phyloP scores from a whole-genome alignment of 148 eudicot species.

The Pouteria glomerata region DNA sequence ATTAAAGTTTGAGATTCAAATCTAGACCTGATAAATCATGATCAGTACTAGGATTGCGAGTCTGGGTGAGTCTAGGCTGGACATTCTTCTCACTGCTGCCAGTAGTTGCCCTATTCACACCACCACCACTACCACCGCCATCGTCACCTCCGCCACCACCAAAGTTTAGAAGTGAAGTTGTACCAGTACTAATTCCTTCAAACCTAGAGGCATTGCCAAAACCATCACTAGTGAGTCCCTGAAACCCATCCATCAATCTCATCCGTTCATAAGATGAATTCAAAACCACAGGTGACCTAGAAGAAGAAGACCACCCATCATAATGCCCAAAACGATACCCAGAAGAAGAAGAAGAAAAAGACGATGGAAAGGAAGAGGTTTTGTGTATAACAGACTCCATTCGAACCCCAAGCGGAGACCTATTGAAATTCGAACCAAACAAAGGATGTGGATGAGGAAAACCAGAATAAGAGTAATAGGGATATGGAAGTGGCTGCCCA shows the following conservation, averaged over 20 bases:
- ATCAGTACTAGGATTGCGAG: neutral
- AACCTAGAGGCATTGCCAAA: neutral
- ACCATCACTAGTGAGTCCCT: neutral
- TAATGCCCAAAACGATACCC: neutral
- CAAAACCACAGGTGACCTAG: neutral
- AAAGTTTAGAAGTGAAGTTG: too few relatives aligned
- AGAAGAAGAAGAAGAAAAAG: neutral
- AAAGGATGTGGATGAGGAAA: neutral
- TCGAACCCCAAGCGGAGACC: neutral
- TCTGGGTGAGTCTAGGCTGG: neutral
- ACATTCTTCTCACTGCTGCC: neutral
- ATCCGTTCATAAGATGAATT: neutral
- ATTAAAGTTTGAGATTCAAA: conserved; percentile 12
- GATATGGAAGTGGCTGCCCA: neutral
- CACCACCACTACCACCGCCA: too few relatives aligned
- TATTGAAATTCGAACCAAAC: too few relatives aligned
- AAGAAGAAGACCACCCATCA: too few relatives aligned
- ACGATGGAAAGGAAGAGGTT: neutral
- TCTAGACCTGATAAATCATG: neutral
- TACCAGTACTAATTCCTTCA: neutral
- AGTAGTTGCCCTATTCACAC: neutral
- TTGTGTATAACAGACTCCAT: too few relatives aligned
- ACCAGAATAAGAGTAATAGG: neutral
- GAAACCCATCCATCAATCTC: neutral
- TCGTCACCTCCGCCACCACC: too few relatives aligned